phyloP scores from a whole-genome alignment of 257 asterid genomes.

The Solanum corneliomulleri region DNA sequence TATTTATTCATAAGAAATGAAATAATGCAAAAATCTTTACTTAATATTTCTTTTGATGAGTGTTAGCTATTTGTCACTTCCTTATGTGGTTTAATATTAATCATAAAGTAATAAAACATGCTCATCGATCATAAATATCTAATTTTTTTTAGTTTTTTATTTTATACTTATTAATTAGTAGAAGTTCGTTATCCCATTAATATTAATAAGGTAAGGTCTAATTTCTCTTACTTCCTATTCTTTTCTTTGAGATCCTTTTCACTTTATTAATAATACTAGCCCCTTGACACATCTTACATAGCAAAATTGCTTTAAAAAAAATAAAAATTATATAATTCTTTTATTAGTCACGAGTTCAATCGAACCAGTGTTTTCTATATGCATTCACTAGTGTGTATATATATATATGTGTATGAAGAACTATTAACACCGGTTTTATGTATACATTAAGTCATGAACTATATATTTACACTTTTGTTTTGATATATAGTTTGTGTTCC shows the following conservation, averaged over 20 bases:
- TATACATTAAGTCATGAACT: neutral
- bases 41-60: neutral
- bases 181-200: no score
- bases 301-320: no score
- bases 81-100: neutral
- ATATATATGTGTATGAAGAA: neutral
- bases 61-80: neutral
- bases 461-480: no score
- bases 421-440: neutral
- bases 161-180: no score
- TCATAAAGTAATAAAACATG: neutral
- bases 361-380: neutral
- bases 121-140: no score
- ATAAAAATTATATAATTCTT: neutral
- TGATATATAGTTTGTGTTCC: neutral
- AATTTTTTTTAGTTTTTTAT: accelerated
- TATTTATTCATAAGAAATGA: neutral
- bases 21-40: neutral
- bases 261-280: no score
- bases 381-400: neutral
- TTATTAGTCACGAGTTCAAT: neutral
- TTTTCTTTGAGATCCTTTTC: no score
- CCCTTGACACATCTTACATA: no score
- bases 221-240: accelerated
- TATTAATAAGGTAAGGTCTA: accelerated